Evolutionary conservation across 805 yeast genomes (phyloP), one percentile per base, ranked within the genome.

Genomic region (Candida adriatica): DNA sequence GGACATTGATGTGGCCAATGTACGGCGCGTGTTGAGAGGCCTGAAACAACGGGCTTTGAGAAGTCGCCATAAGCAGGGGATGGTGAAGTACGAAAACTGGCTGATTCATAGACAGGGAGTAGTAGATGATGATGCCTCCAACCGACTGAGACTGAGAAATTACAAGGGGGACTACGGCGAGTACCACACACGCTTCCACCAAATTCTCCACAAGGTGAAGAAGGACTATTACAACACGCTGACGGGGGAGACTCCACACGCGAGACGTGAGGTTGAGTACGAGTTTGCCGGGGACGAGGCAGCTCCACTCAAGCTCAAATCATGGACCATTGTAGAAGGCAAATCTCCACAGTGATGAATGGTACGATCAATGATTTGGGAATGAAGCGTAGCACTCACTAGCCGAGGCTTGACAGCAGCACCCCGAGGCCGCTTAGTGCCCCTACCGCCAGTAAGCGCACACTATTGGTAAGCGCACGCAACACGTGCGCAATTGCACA

Each of bases 111-210:
- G 39, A 24, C 41, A 40, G 14, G 31, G 33, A 4, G 18, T 18
- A 2, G 39, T 35, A 11, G 41, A 32, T 15, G 45, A 41, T 14
- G 52, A 42, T 18, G 35, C 42, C 4, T 26, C 34, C 4, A 29
- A 24, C 24, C 36, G 53, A 33, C 17, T 46, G 16, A 46, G 50
- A 30, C 28, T 51, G 18, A 48, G 47, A 30, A 45, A 40, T 24
- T 51, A 51, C 29, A 47, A 43, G 26, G 56, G 56, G 10, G 56
- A 51, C 27, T 51, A 30, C 28, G 49, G 35, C 10, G 56, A 51
- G 27, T 44, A 39, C 17, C 41, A 40, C 18, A 34, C 42, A 6
- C 42, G 39, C 18, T 41, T 49, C 33, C 29, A 37, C 24, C 34
- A 31, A 13, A 22, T 46, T 14, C 39, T 47, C 34, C 21, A 29